Conservation (phyloP, 352 stramenopile species). For the Phytophthora melonis region DNA sequence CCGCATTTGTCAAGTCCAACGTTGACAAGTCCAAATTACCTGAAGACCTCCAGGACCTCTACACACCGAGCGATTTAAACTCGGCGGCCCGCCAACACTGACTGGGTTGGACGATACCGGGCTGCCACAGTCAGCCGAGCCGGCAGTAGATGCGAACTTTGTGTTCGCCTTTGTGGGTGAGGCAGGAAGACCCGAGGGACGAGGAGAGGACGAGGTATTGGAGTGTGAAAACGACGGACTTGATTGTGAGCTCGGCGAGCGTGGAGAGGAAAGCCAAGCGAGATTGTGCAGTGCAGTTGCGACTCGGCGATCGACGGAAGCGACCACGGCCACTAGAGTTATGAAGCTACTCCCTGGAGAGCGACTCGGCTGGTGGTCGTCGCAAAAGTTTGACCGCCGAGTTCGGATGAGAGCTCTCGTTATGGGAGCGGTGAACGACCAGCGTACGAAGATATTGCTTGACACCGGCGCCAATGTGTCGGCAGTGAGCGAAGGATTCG, state of each 20-base stretch:
- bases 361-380: neutral
- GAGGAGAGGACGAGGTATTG: too few relatives aligned
- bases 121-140: constrained; percentile 15
- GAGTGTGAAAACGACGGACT: too few relatives aligned
- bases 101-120: constrained; percentile 13
- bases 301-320: too few relatives aligned
- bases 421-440: neutral
- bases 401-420: neutral
- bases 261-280: too few relatives aligned
- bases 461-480: too few relatives aligned
- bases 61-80: constrained; percentile 17
- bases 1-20: neutral
- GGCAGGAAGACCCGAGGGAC: too few relatives aligned
- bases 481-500: too few relatives aligned
- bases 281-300: too few relatives aligned
- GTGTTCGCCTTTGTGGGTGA: too few relatives aligned
- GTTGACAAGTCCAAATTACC: constrained; percentile 15
- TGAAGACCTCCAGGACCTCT: constrained; percentile 7
- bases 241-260: too few relatives aligned
- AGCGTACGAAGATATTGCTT: too few relatives aligned
- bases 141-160: constrained; percentile 2
- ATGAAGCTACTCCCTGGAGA: neutral
- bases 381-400: neutral
- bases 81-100: constrained; percentile 15
- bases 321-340: too few relatives aligned